These are phyloP conservation scores for Colletotrichum sp. DNA, from an alignment of 2,329 filamentous ascomycete species.

Conservation along the genomic window DNA sequence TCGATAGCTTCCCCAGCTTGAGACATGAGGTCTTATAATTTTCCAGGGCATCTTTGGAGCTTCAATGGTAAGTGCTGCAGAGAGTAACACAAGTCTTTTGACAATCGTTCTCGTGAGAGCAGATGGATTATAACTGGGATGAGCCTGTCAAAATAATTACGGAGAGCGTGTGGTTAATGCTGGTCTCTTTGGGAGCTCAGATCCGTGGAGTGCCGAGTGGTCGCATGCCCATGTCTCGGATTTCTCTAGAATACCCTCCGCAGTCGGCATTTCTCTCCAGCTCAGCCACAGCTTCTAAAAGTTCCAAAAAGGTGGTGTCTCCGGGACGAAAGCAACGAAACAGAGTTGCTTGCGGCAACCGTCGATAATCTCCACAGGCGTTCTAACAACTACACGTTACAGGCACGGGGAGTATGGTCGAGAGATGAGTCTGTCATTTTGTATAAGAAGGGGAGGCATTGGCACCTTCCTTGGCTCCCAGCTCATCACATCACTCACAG, in stretches of 20 bases:
- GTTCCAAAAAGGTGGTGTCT: not conserved
- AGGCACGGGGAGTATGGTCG: not conserved
- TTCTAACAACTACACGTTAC: not conserved
- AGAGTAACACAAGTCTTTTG: accelerated
- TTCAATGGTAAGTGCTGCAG: not conserved
- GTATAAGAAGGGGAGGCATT: not conserved
- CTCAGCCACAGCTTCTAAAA: not conserved
- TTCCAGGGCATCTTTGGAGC: not conserved
- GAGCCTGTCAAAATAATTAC: accelerated
- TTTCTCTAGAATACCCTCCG: not conserved
- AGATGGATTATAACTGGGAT: accelerated
- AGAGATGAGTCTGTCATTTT: not conserved
- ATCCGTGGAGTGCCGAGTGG: not conserved
- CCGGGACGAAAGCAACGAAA: not conserved
- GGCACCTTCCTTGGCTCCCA: not conserved
- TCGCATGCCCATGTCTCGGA: not conserved
- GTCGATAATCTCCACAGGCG: not conserved
- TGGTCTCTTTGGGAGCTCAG: too few relatives aligned
- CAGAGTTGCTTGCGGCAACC: not conserved
- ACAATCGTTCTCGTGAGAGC: accelerated
- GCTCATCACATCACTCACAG: not conserved
- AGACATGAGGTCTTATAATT: not conserved
- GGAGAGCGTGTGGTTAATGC: too few relatives aligned
- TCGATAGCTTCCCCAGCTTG: not conserved
- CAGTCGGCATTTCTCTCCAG: not conserved